phyloP scores from a whole-genome alignment of 208 protist genomes.

The Leptomonas pyrrhocoris region DNA sequence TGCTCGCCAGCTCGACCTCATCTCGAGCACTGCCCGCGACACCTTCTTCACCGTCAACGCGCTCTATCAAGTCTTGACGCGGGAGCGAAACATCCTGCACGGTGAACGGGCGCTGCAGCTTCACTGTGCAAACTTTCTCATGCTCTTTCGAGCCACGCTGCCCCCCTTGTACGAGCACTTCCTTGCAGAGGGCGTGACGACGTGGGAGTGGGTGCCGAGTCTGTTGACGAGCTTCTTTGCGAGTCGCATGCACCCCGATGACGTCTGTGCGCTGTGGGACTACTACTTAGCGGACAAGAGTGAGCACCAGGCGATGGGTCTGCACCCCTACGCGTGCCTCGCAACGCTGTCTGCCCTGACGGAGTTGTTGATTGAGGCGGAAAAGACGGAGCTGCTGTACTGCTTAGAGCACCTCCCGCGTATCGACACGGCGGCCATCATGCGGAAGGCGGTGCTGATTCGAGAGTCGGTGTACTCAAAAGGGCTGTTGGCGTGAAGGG shows the following conservation, averaged over 20 bases:
- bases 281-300: conserved; percentile 69
- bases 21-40: conserved; percentile 56
- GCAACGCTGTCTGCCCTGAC: conserved; percentile 79
- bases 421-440: conserved; percentile 57
- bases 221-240: conserved; percentile 75
- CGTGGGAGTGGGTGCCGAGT: conserved; percentile 77
- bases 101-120: conserved; percentile 56
- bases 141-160: conserved; percentile 75
- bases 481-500: conserved; percentile 21
- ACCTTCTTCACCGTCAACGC: conserved; percentile 67
- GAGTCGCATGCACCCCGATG: conserved; percentile 66
- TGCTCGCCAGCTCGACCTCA: conserved; percentile 55
- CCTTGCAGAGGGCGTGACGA: conserved; percentile 58
- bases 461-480: conserved; percentile 66
- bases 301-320: conserved; percentile 51
- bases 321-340: conserved; percentile 83
- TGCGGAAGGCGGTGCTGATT: conserved; percentile 78
- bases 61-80: conserved; percentile 55
- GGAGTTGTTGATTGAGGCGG: conserved; percentile 83
- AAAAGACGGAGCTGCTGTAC: conserved; percentile 68
- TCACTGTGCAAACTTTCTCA: conserved; percentile 80
- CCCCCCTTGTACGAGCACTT: conserved; percentile 83
- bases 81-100: conserved; percentile 76
- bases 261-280: conserved; percentile 84
- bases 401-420: conserved; percentile 78